Evolutionary conservation across 1,284 basidiomycete genomes (phyloP).

Genomic region (Ustilago hordei): DNA sequence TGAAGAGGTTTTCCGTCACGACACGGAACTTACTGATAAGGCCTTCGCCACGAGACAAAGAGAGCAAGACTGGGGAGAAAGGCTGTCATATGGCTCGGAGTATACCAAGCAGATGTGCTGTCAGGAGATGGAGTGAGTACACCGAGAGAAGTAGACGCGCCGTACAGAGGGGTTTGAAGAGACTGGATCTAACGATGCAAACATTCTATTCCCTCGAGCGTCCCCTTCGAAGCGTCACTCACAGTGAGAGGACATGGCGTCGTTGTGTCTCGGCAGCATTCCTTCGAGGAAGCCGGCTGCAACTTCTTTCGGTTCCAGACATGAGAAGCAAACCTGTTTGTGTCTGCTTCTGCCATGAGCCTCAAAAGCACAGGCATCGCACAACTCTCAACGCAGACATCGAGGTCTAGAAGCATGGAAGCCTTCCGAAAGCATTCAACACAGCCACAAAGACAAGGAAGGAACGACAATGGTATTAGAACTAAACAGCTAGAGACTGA

Average conservation of each 20-base stretch:
- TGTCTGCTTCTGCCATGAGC: neutral
- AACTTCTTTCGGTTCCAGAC: neutral
- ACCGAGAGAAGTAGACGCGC: neutral
- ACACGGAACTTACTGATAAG: neutral
- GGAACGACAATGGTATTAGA: slow-evolving; percentile 5
- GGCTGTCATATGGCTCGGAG: neutral
- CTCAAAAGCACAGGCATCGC: neutral
- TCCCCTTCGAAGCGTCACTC: too few relatives aligned
- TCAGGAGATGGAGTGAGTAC: neutral
- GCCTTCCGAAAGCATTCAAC: too few relatives aligned
- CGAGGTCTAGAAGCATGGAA: too few relatives aligned
- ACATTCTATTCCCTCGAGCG: too few relatives aligned
- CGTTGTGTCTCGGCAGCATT: neutral
- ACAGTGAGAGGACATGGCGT: too few relatives aligned
- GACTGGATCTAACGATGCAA: too few relatives aligned
- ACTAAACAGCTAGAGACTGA: neutral
- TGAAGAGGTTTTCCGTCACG: neutral
- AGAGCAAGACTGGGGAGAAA: too few relatives aligned
- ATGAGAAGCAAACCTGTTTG: neutral
- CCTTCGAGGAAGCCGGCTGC: neutral
- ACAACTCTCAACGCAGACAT: neutral
- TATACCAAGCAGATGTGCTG: neutral
- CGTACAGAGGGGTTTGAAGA: too few relatives aligned
- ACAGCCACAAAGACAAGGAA: neutral
- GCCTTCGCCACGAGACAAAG: neutral